phyloP scores from a whole-genome alignment of 1,139 yeast genomes.

The Kurtzmaniella quercitrusa region DNA sequence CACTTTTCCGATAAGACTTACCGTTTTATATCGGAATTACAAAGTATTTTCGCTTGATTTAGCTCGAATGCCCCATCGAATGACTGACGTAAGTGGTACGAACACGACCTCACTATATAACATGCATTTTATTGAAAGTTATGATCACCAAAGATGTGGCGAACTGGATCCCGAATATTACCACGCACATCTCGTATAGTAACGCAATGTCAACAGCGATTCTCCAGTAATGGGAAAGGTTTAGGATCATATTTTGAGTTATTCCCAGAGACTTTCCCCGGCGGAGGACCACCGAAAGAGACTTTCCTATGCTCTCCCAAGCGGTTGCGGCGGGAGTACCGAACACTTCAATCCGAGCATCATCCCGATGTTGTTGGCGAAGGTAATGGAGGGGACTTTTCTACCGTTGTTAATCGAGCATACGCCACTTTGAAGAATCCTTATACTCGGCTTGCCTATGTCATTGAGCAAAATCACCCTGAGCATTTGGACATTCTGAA shows the following conservation, averaged over 20 bases:
- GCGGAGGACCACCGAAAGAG: constrained; percentile 64
- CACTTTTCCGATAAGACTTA: too few relatives aligned
- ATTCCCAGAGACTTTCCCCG: constrained; percentile 74
- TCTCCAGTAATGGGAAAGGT: not conserved
- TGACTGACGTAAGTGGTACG: too few relatives aligned
- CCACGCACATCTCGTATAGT: not conserved
- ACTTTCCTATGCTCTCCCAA: constrained; percentile 55
- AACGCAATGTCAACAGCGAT: not conserved
- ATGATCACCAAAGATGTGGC: not conserved
- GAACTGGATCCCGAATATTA: not conserved
- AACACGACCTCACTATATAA: not conserved
- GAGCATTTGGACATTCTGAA: constrained; percentile 36
- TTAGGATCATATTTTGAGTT: constrained; percentile 44
- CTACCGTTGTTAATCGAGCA: constrained; percentile 68
- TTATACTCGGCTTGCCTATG: constrained; percentile 49
- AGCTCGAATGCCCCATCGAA: too few relatives aligned
- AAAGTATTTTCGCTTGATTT: too few relatives aligned
- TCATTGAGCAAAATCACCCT: constrained; percentile 35
- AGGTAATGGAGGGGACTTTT: constrained; percentile 24
- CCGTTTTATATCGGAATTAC: too few relatives aligned
- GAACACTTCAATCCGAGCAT: constrained; percentile 62
- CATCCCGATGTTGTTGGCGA: constrained; percentile 72
- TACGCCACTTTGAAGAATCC: constrained; percentile 71
- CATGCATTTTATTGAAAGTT: too few relatives aligned
- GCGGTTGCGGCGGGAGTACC: constrained; percentile 66